Evolutionary conservation across 2,329 filamentous ascomycete genomes (phyloP).

Genomic region (Trichoderma guizhouense): DNA sequence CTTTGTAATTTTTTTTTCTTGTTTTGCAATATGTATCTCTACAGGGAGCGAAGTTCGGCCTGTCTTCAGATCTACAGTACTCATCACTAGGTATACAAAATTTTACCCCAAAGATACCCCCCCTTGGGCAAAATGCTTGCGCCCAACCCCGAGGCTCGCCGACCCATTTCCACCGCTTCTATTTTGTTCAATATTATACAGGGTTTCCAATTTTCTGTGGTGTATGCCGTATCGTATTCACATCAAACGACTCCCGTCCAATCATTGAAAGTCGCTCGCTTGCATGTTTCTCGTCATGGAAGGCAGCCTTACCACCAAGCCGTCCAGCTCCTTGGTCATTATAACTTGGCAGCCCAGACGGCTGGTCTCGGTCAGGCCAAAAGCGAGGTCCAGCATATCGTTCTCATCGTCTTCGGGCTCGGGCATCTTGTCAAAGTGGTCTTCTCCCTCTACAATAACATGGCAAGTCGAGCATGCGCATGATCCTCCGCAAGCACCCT

Average conservation of each 20-base stretch:
- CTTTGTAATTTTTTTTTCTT: neutral
- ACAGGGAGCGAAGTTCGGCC: constrained; percentile 19
- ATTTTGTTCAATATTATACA: constrained; percentile 17
- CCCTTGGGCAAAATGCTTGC: constrained; percentile 1
- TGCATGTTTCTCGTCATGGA: constrained; percentile 95
- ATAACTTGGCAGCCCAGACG: constrained; percentile 84
- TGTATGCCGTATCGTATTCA: neutral
- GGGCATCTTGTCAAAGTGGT: constrained; percentile 72
- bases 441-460: constrained; percentile 74
- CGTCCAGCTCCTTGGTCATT: constrained; percentile 89
- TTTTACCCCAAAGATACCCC: constrained; percentile 17
- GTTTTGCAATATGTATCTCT: constrained; percentile 9
- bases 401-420: constrained; percentile 79
- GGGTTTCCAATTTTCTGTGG: neutral
- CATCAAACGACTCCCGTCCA: neutral
- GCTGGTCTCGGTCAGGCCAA: constrained; percentile 82
- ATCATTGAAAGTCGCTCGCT: constrained; percentile 76
- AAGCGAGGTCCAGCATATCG: constrained; percentile 88
- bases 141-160: constrained; percentile 5
- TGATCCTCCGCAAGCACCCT: constrained; percentile 92
- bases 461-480: constrained; percentile 94
- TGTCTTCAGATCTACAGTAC: constrained; percentile 15
- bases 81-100: constrained; percentile 15
- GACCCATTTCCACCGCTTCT: constrained; percentile 10
- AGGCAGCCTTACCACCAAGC: constrained; percentile 78